Conservation (phyloP, 116 monocot genomes). For the Cymodocea nodosa region DNA sequence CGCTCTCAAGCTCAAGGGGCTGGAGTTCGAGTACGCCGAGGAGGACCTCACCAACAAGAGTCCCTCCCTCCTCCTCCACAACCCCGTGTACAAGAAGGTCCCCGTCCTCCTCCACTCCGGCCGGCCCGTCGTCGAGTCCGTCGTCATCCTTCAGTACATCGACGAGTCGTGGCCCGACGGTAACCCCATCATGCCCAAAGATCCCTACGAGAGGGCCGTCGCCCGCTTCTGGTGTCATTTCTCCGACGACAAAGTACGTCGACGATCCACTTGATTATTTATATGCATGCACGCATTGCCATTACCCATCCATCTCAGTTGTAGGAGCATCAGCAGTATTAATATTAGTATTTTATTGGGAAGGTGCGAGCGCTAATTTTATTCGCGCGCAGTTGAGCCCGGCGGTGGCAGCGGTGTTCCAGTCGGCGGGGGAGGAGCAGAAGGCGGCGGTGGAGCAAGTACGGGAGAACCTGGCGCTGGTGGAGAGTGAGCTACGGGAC, state of each 20-base stretch:
- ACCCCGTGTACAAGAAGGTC: conserved; percentile 75
- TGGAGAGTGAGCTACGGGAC: conserved; percentile 58
- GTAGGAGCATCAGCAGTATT: too few species aligned
- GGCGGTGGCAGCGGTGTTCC: conserved; percentile 55
- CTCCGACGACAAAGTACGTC: conserved; percentile 54
- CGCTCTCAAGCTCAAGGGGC: conserved; percentile 73
- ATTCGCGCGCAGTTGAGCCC: conserved; percentile 63
- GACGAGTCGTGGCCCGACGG: conserved; percentile 39
- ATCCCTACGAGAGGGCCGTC: conserved; percentile 44
- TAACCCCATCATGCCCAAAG: conserved; percentile 36
- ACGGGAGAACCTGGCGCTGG: conserved; percentile 36
- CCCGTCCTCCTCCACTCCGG: conserved; percentile 66
- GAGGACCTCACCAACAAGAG: conserved; percentile 69
- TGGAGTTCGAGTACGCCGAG: conserved; percentile 61
- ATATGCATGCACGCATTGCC: too few species aligned
- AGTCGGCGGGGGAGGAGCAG: conserved; percentile 42
- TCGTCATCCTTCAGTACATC: conserved; percentile 72
- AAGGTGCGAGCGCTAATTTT: too few species aligned
- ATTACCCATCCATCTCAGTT: too few species aligned
- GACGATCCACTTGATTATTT: too few species aligned
- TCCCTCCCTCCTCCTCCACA: conserved; percentile 45
- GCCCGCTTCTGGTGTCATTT: conserved; percentile 81
- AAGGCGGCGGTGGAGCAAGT: conserved; percentile 41
- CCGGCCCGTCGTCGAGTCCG: conserved; percentile 49
- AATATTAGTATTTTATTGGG: too few species aligned